Evolutionary conservation across 176 grass and related monocot species (phyloP), one percentile per base, ranked within the genome.

Genomic region (Aegilops bicornis): DNA sequence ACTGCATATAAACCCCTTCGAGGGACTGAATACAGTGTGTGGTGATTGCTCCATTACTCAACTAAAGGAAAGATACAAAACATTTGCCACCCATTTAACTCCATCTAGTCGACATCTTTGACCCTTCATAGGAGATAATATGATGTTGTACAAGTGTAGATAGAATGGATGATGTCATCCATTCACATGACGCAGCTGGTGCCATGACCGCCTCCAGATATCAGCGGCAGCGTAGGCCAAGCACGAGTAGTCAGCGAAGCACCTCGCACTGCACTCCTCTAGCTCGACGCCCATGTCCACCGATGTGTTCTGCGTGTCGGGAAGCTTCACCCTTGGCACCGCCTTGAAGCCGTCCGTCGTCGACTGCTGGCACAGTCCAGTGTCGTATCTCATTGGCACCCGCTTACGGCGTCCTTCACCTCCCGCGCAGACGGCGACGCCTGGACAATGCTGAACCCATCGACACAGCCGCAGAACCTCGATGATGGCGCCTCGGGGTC

Each of bases 201-300:
- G 5, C 78, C 6, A 2, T 35, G 7, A 7, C 30, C 30, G 8
- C 79, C 62, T 75, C 85, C 36, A 0, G 48, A 87, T 74, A 40
- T 74, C 69, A 0, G 37, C 40, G 14, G 67, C 54, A 15, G 89
- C 81, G 58, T 92, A 94, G 27, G 89, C 92, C 43, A 82, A 10
- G 32, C 92, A 94, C 5, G 89, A 91, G 7, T 82, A 94, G 72
- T 94, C 71, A 15, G 48, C 61, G 20, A 37, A 43, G 72, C 89
- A 92, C 77, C 84, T 64, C 40, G 6, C 65, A 39, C 30, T 71
- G 74, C 78, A 89, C 29, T 76, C n/a, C 87, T 89, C 8, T 70
- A 81, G 14, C 63, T 76, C 86, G 6, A 54, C 15, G 67, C 33
- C 3, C 33, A 35, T 35, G 33, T 35, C 33, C 33, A 35, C 33